phyloP scores from a whole-genome alignment of 805 yeast genomes.

The Candida xyloterini region DNA sequence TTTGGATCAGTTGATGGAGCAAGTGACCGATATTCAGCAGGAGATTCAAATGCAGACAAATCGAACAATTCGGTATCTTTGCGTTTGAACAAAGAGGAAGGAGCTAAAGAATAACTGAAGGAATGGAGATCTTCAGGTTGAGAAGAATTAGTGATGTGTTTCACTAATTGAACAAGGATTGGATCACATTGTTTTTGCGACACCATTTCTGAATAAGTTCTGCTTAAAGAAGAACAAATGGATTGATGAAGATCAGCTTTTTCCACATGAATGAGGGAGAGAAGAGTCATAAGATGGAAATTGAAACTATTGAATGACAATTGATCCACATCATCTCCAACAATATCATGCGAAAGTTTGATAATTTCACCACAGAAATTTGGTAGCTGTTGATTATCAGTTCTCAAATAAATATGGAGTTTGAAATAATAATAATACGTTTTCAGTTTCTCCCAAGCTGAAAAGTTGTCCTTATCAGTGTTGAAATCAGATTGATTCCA shows the following conservation, averaged over 20 bases:
- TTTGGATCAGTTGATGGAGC: slow-evolving; percentile 16
- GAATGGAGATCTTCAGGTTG: slow-evolving; percentile 25
- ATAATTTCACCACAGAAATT: slow-evolving; percentile 23
- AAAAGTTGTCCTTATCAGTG: slow-evolving; percentile 22
- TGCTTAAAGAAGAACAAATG: not conserved
- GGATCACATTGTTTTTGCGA: slow-evolving; percentile 25
- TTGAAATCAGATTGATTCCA: slow-evolving; percentile 28
- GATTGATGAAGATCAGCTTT: not conserved
- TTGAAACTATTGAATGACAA: slow-evolving; percentile 32
- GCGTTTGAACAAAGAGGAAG: slow-evolving; percentile 25
- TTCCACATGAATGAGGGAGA: slow-evolving; percentile 26
- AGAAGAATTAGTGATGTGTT: slow-evolving; percentile 19
- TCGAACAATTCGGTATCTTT: slow-evolving; percentile 23
- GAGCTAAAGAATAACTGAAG: slow-evolving; percentile 20
- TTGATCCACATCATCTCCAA: slow-evolving; percentile 24
- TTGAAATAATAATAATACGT: slow-evolving; percentile 32
- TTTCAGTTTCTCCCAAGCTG: slow-evolving; percentile 27
- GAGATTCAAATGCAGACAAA: slow-evolving; percentile 29
- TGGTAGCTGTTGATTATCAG: slow-evolving; percentile 10
- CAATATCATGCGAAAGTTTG: slow-evolving; percentile 13
- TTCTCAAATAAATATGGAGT: slow-evolving; percentile 21
- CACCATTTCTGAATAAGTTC: slow-evolving; percentile 24
- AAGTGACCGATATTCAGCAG: slow-evolving; percentile 13
- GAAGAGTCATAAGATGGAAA: slow-evolving; percentile 29
- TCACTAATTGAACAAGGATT: slow-evolving; percentile 17